Evolutionary conservation across 164 flowering plant genomes (phyloP).

Genomic region (Buxus sempervirens): DNA sequence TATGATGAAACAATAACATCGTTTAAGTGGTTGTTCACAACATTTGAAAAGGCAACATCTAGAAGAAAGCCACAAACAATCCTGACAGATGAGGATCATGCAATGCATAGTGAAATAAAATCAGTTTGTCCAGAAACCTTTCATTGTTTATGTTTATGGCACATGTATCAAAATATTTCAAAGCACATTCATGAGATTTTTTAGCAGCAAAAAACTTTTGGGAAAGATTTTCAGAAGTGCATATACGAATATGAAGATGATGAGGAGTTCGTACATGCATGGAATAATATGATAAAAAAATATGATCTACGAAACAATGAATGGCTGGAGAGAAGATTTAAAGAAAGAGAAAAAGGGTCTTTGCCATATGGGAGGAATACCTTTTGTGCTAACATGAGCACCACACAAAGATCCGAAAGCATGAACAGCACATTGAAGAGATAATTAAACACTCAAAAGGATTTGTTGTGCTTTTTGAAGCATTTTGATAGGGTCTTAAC

Average conservation of each 20-base stretch:
- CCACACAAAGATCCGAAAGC: not conserved
- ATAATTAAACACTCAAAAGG: not conserved
- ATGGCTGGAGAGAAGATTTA: not conserved
- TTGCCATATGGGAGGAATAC: not conserved
- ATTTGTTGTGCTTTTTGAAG: not conserved
- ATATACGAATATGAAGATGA: not conserved
- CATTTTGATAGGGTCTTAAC: not conserved
- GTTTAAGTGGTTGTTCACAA: constrained; percentile 2
- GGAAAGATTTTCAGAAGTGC: not conserved
- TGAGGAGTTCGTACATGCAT: not conserved
- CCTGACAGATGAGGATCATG: not conserved
- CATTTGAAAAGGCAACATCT: constrained; percentile 5
- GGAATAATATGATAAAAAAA: not conserved
- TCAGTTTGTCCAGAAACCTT: not conserved
- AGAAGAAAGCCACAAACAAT: constrained; percentile 3
- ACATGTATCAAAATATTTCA: not conserved
- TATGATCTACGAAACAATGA: not conserved
- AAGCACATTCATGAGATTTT: not conserved
- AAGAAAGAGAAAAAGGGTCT: not conserved
- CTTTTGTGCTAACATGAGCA: no score
- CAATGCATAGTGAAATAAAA: not conserved
- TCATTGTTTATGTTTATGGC: constrained; percentile 1
- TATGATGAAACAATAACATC: constrained; percentile 9
- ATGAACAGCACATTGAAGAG: not conserved
- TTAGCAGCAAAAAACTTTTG: not conserved